Conservation (phyloP, 2,329 filamentous ascomycete genomes). For the Phyllosticta capitalensis region DNA sequence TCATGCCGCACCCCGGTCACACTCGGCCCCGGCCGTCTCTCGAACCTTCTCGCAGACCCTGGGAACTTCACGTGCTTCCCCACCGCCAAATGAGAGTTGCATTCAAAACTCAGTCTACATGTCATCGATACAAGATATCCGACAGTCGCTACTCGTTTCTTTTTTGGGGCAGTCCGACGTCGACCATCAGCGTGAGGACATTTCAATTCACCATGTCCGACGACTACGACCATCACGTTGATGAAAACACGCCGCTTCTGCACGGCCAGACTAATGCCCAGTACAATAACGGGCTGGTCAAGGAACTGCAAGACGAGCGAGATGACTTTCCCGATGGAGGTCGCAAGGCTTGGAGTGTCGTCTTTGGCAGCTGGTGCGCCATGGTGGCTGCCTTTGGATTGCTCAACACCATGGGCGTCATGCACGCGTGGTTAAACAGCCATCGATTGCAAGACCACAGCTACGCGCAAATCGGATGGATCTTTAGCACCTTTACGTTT, state of each 20-base stretch:
- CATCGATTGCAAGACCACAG: constrained; percentile 29
- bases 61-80: neutral
- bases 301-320: constrained; percentile 5
- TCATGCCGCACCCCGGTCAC: neutral
- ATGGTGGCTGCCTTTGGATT: constrained; percentile 34
- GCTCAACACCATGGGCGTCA: constrained; percentile 30
- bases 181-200: neutral
- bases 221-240: neutral
- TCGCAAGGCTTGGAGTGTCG: constrained; percentile 33
- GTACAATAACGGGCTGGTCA: neutral
- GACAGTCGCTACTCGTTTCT: neutral
- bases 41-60: constrained; percentile 11
- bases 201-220: neutral
- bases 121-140: neutral
- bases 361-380: constrained; percentile 32
- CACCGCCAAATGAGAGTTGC: neutral
- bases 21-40: neutral
- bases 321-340: constrained; percentile 32
- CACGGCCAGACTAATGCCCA: neutral
- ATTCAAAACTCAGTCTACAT: neutral
- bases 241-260: constrained; percentile 4
- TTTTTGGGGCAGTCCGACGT: neutral
- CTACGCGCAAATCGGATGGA: constrained; percentile 31
- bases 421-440: constrained; percentile 30
- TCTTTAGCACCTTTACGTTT: constrained; percentile 32